Evolutionary conservation across 768 basidiomycete species (phyloP).

Genomic region (Cystofilobasidium ferigula): DNA sequence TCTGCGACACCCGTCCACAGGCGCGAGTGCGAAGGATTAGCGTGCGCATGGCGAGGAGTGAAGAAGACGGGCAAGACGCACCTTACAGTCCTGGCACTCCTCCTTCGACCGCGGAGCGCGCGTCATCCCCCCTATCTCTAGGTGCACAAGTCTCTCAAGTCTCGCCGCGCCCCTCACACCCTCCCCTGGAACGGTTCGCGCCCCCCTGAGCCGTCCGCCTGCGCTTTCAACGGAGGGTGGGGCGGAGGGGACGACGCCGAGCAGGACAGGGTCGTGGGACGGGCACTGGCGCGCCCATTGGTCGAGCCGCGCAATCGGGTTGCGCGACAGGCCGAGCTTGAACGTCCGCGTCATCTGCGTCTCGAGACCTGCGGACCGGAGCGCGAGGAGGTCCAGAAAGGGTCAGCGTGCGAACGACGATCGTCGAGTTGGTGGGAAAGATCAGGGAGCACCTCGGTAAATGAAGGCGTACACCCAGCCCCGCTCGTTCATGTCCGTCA

Average conservation of each 20-base stretch:
- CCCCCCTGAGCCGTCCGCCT: not conserved
- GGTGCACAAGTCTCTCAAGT: conserved; percentile 8
- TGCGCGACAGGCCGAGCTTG: conserved; percentile 12
- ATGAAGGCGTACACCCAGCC: conserved; percentile 6
- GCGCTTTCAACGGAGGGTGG: not conserved
- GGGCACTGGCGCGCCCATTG: conserved; percentile 8
- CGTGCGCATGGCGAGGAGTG: not conserved
- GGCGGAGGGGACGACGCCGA: not conserved
- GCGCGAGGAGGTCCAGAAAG: not conserved
- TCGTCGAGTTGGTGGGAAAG: not conserved
- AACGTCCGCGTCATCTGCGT: not conserved
- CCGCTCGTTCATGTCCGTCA: not conserved
- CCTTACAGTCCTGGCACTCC: conserved; percentile 14
- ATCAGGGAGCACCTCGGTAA: conserved; percentile 2
- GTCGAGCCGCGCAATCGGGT: conserved; percentile 6
- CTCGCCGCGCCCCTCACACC: not conserved
- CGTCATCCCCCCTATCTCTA: conserved; percentile 6
- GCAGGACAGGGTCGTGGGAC: conserved; percentile 4
- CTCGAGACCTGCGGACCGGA: not conserved
- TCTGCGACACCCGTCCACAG: not conserved
- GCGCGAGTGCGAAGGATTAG: not conserved
- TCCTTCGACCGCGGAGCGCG: not conserved
- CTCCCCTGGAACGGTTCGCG: not conserved
- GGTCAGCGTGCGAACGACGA: not conserved
- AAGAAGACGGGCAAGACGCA: not conserved